phyloP scores from a whole-genome alignment of 345 rosid species.

The Eucalyptus camaldulensis region DNA sequence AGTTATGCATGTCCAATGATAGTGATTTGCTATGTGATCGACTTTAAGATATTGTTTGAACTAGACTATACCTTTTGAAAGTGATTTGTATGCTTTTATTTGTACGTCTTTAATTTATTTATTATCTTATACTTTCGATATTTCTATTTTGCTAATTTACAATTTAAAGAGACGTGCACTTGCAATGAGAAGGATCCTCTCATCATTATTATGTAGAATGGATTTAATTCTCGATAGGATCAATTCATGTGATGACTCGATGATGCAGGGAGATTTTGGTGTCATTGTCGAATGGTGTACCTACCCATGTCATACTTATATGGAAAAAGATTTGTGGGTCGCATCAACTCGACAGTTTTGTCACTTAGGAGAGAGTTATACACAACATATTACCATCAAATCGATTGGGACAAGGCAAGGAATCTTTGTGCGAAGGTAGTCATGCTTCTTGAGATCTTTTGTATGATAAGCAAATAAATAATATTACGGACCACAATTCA shows the following conservation, averaged over 20 bases:
- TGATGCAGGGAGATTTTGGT: conserved; percentile 35
- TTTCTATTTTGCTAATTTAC: background rate
- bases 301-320: conserved; percentile 55
- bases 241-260: background rate
- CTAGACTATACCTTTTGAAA: background rate
- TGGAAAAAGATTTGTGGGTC: conserved; percentile 48
- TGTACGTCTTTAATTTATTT: background rate
- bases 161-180: background rate
- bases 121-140: background rate
- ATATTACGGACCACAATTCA: background rate
- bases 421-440: conserved; percentile 35
- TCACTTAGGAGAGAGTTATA: conserved; percentile 50
- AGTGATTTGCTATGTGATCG: background rate
- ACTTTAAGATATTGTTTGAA: background rate
- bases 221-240: background rate
- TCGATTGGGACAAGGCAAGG: conserved; percentile 44
- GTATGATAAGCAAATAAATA: background rate
- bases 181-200: background rate
- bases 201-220: background rate
- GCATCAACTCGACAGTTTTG: conserved; percentile 15
- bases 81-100: background rate
- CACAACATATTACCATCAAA: conserved; percentile 19
- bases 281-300: conserved; percentile 42
- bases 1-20: background rate
- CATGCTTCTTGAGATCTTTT: background rate